phyloP scores from a whole-genome alignment of 495 filamentous ascomycete species.

The Aspergillus bertholletiae region DNA sequence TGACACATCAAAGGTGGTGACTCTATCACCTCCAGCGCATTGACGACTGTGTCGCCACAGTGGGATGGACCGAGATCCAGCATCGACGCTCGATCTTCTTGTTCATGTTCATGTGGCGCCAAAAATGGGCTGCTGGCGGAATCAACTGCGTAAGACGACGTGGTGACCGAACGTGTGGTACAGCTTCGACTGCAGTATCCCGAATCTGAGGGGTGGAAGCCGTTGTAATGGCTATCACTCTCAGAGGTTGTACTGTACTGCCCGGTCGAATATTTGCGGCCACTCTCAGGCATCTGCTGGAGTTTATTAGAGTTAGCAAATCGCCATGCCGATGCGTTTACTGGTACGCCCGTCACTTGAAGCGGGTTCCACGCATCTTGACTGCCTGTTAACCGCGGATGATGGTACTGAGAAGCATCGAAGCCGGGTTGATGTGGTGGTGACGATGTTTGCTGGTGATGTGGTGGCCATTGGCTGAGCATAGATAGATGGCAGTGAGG shows the following conservation, averaged over 20 bases:
- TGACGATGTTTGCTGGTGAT: conserved; percentile 15
- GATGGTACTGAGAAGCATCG: conserved; percentile 23
- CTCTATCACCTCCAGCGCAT: conserved; percentile 13
- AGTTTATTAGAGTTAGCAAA: conserved; percentile 18
- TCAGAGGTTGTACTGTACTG: conserved; percentile 48
- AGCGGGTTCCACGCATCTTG: conserved; percentile 41
- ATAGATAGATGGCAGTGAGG: conserved; percentile 17
- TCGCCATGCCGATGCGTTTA: conserved; percentile 8
- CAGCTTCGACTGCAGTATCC: conserved; percentile 55
- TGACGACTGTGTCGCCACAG: conserved; percentile 7
- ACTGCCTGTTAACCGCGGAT: conserved; percentile 20
- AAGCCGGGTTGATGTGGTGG: conserved; percentile 15
- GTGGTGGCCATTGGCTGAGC: conserved; percentile 16
- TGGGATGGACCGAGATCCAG: conserved; percentile 9
- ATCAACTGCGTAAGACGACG: conserved; percentile 27
- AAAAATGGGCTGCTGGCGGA: conserved; percentile 28
- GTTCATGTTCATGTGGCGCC: conserved; percentile 22
- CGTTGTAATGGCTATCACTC: conserved; percentile 49
- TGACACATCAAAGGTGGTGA: conserved; percentile 20
- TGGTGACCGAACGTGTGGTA: conserved; percentile 44
- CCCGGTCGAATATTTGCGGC: conserved; percentile 24
- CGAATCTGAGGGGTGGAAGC: conserved; percentile 54
- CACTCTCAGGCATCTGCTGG: conserved; percentile 16
- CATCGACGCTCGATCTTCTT: conserved; percentile 16
- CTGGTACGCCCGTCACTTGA: conserved; percentile 31